Percentiles rank a stretch among this genome's conserved stretches.
Evolutionary conservation across 2,329 filamentous ascomycete genomes (phyloP).

Genomic region (Diplodia corticola): DNA sequence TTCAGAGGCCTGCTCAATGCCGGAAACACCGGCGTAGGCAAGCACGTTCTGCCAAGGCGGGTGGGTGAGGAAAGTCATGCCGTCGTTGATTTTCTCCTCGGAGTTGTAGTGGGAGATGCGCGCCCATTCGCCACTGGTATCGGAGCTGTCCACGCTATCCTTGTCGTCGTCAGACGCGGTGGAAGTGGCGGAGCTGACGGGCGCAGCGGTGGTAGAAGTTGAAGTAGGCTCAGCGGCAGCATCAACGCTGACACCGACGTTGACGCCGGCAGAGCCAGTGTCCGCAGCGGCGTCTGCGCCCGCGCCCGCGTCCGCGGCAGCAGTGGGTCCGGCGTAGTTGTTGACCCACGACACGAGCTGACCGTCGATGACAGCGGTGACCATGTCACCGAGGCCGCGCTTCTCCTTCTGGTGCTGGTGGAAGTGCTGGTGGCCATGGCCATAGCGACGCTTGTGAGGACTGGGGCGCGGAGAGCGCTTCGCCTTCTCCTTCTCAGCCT

Average conservation of each 20-base stretch:
- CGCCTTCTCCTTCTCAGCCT: slow-evolving; percentile 5
- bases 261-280: slow-evolving; percentile 10
- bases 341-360: slow-evolving; percentile 61
- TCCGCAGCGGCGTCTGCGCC: slow-evolving; percentile 14
- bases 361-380: slow-evolving; percentile 62
- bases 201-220: neutral
- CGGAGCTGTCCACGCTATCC: slow-evolving; percentile 8
- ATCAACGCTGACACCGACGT: slow-evolving; percentile 25
- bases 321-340: slow-evolving; percentile 46
- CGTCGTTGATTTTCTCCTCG: slow-evolving; percentile 20
- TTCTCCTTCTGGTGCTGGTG: slow-evolving; percentile 50
- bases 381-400: slow-evolving; percentile 51
- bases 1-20: slow-evolving; percentile 47
- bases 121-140: slow-evolving; percentile 29
- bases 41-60: neutral
- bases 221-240: neutral
- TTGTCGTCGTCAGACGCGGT: slow-evolving; percentile 27
- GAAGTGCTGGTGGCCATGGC: slow-evolving; percentile 54
- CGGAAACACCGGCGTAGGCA: slow-evolving; percentile 36
- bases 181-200: slow-evolving; percentile 24
- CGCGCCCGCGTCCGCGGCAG: slow-evolving; percentile 26
- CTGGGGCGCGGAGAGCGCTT: slow-evolving; percentile 29
- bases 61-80: slow-evolving; percentile 17
- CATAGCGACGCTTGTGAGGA: slow-evolving; percentile 34
- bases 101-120: slow-evolving; percentile 41